Conservation (phyloP, 345 rosid genomes). For the Eucalyptus camaldulensis region DNA sequence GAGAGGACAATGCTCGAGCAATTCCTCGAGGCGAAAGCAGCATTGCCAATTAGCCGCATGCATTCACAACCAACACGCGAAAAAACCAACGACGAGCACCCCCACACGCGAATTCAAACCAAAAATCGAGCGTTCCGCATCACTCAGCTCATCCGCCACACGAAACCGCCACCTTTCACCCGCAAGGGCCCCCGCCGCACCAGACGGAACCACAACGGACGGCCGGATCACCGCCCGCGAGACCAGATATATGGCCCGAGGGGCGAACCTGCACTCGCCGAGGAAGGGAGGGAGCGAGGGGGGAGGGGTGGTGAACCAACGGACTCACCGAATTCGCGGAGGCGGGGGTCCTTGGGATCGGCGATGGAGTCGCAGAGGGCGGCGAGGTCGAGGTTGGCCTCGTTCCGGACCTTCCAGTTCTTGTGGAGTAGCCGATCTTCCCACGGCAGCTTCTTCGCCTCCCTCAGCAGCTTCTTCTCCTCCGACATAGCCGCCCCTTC, state of each 20-base stretch:
- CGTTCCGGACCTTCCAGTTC: conserved; percentile 97
- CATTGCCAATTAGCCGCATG: neutral
- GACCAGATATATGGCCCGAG: conserved; percentile 37
- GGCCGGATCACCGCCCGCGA: neutral
- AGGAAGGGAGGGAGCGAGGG: neutral
- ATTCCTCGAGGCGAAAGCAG: neutral
- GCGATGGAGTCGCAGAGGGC: conserved; percentile 71
- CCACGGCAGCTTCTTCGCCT: conserved; percentile 98
- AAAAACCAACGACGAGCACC: neutral
- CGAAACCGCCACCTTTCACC: neutral
- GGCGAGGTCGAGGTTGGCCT: conserved; percentile 89
- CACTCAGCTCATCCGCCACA: neutral
- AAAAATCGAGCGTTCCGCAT: neutral
- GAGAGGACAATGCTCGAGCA: neutral
- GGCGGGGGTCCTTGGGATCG: conserved; percentile 89
- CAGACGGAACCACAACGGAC: no score
- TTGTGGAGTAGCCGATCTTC: conserved; percentile 93
- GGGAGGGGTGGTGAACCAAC: neutral
- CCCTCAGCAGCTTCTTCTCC: conserved; percentile 84
- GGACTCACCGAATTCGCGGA: conserved; percentile 76
- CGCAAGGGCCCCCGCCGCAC: neutral
- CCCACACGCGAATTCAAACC: neutral
- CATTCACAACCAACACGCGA: neutral
- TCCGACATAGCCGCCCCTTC: conserved; percentile 54
- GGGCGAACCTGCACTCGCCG: neutral